Percentiles rank a stretch among this genome's conserved stretches.
phyloP scores from a whole-genome alignment of 345 rosid genomes.

The Combretum micranthum region DNA sequence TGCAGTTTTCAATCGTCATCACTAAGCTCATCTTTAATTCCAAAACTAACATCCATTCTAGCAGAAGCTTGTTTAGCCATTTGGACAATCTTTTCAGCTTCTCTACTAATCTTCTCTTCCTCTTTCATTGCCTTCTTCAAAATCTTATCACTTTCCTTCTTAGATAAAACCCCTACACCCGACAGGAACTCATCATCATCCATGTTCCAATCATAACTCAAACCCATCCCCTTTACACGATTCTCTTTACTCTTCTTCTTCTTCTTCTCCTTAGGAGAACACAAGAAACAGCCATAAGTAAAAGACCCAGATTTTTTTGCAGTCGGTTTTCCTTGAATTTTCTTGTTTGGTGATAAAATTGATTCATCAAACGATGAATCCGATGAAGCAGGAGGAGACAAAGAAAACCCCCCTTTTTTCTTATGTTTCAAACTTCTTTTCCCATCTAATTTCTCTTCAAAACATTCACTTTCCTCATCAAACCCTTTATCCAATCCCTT shows the following conservation, averaged over 20 bases:
- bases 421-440: not conserved
- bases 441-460: not conserved
- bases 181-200: slow-evolving; percentile 33
- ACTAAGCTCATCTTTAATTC: slow-evolving; percentile 21
- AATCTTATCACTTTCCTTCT: slow-evolving; percentile 43
- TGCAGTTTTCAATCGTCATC: slow-evolving; percentile 22
- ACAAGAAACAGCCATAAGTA: slow-evolving; percentile 51
- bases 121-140: slow-evolving; percentile 57
- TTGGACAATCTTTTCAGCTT: slow-evolving; percentile 63
- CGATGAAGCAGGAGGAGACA: slow-evolving; percentile 5
- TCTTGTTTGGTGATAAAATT: slow-evolving; percentile 19
- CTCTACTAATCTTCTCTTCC: slow-evolving; percentile 49
- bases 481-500: not conserved
- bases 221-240: slow-evolving; percentile 10
- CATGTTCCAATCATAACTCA: slow-evolving; percentile 26
- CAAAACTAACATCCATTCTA: slow-evolving; percentile 19
- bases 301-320: not conserved
- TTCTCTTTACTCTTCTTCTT: slow-evolving; percentile 23
- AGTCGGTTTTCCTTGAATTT: slow-evolving; percentile 2
- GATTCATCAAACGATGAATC: slow-evolving; percentile 8
- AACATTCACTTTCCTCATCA: slow-evolving; percentile 1
- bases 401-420: not conserved
- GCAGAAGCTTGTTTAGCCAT: slow-evolving; percentile 62
- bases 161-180: slow-evolving; percentile 43
- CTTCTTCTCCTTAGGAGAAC: slow-evolving; percentile 40